Evolutionary conservation across 257 asterid species (phyloP).

Genomic region (Ilex asprella): DNA sequence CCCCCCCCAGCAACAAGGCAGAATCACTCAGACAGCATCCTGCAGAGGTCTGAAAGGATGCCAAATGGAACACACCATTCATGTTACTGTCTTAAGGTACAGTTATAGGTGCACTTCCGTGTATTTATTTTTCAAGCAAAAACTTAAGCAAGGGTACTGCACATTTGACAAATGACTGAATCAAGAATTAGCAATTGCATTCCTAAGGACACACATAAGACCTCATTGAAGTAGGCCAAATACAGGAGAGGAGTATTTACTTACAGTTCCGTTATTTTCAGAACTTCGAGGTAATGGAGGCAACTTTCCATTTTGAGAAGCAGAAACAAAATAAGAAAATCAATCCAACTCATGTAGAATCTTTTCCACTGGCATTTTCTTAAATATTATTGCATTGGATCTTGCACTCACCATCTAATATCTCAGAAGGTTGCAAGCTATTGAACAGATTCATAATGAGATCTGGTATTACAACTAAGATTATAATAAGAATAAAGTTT

Average conservation of each 20-base stretch:
- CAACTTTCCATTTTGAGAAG: conserved; percentile 66
- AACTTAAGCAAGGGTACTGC: not conserved
- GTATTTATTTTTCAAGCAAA: not conserved
- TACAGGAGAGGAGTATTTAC: conserved; percentile 19
- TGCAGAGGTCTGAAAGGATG: too few species aligned
- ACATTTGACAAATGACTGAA: not conserved
- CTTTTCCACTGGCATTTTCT: not conserved
- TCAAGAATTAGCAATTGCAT: not conserved
- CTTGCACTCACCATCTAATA: conserved; percentile 54
- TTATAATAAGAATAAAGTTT: conserved; percentile 12
- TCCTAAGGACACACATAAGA: not conserved
- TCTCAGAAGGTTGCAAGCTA: conserved; percentile 72
- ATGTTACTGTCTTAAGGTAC: not conserved
- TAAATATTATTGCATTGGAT: conserved; percentile 9
- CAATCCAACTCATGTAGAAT: not conserved
- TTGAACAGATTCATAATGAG: conserved; percentile 68
- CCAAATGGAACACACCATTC: too few species aligned
- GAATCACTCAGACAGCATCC: too few species aligned
- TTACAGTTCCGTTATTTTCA: conserved; percentile 81
- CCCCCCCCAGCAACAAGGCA: too few species aligned
- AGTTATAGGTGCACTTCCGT: not conserved
- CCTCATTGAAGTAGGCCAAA: not conserved
- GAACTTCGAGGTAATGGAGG: conserved; percentile 61
- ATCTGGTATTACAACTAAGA: conserved; percentile 39
- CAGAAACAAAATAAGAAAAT: conserved; percentile 30